Evolutionary conservation across 2,329 filamentous ascomycete genomes (phyloP), one percentile per base, ranked within the genome.

Genomic region (Scedosporium aurantiacum): DNA sequence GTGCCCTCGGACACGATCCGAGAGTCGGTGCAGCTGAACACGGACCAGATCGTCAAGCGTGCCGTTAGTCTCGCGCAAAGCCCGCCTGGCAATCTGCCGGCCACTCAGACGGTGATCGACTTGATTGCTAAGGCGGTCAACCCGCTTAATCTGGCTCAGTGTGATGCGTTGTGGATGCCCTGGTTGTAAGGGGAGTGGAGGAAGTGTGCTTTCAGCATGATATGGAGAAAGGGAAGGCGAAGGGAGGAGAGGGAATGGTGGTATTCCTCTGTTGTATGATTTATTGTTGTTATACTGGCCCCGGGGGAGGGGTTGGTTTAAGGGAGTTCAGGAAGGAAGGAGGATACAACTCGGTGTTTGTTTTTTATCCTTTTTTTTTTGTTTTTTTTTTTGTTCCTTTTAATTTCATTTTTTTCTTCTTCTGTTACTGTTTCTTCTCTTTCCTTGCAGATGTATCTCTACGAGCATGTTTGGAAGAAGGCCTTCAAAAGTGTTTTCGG

Each of bases 91-190:
- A 93, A 91, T 70, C 76, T 99, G 67, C 94, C 94, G 5, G 93
- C 93, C 25, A 96, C 96, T 73, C 94, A 99, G 80, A 97, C 93
- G 47, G 91, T 96, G 32, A 93, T 99, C 69, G 94, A 99, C 75
- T 76, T 95, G 64, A 89, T 99, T 64, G 89, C 89, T n/a, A 88
- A 88, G 76, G 91, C 93, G 1, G 92, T 96, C 16, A 95, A 96
- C 74, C 94, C 94, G 1, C 86, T 90, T 77, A 91, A 94, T 72
- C 74, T 99, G 74, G 87, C 89, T 54, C 84, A 90, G 74, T 92
- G 89, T 69, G 94, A 99, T 79, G 86, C 92, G 63, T 77, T 99
- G 68, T 99, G 94, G 91, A 97, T 97, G 93, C 88, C 91, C 25
- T 99, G 96, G 78, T 77, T 97, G 70, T 97, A 79, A 75, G 63